Percentiles rank a stretch among this genome's conserved stretches.
These are phyloP conservation scores for Tricholoma hemisulphureum DNA, from an alignment of 768 basidiomycete genomes.

Conservation along the genomic window DNA sequence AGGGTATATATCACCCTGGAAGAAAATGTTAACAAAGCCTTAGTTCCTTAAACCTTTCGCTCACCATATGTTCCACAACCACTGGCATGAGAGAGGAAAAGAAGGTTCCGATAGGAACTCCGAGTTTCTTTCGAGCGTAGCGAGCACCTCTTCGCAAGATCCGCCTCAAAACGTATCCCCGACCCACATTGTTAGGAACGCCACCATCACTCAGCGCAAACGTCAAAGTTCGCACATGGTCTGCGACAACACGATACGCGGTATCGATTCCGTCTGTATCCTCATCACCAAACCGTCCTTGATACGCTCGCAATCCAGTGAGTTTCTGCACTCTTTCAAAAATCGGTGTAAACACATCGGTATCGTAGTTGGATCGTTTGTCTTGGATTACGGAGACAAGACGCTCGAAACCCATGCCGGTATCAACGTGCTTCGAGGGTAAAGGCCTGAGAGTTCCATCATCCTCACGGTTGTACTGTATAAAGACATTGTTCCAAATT, in stretches of 20 bases:
- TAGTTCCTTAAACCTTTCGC: conserved; percentile 16
- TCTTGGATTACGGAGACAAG: conserved; percentile 92
- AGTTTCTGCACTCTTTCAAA: conserved; percentile 85
- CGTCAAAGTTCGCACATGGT: conserved; percentile 93
- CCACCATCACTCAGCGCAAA: conserved; percentile 97
- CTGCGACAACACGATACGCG: conserved; percentile 95
- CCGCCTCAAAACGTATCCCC: conserved; percentile 95
- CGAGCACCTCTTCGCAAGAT: conserved; percentile 93
- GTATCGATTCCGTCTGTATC: conserved; percentile 95
- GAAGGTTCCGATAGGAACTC: conserved; percentile 89
- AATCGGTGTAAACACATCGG: conserved; percentile 90
- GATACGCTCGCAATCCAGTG: conserved; percentile 83
- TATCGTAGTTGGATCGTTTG: conserved; percentile 95
- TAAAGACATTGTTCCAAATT: conserved; percentile 99
- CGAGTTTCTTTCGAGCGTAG: conserved; percentile 93
- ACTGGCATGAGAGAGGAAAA: conserved; percentile 91
- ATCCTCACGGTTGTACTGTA: conserved; percentile 95
- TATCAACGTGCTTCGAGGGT: conserved; percentile 95
- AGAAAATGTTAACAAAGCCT: conserved; percentile 4
- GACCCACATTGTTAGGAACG: conserved; percentile 91
- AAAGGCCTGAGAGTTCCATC: conserved; percentile 77
- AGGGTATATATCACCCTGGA: conserved; percentile 83
- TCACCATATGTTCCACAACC: conserved; percentile 84
- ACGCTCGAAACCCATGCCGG: conserved; percentile 99
- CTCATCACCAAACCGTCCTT: conserved; percentile 92